Base-by-base conservation (phyloP, 2,329 filamentous ascomycete species). In the Fusarium sp. region DNA sequence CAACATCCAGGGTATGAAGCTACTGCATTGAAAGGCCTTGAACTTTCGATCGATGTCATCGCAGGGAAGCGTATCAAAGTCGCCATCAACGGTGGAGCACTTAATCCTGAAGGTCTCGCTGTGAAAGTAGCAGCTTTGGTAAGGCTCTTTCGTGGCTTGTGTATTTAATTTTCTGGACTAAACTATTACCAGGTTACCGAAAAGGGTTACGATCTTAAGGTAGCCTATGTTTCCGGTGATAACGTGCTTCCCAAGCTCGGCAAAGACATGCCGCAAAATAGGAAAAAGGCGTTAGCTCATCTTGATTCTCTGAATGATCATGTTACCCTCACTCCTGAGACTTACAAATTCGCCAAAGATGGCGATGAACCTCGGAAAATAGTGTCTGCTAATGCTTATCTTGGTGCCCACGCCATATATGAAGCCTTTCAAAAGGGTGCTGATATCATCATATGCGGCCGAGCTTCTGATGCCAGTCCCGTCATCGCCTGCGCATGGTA, bases 401-500 rank as follows among this genome's bases (percentile, higher is more conserved):
- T 57, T 18, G 54, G 54, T 8, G 54, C 54, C 11, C 39, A 46
- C 5, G 39, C 39, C 6, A 57, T 57, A 6, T 33, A 46, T 9
- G 54, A 46, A n/a, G 54, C 39, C n/a, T 46, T 57, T 21, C n/a
- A 33, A 25, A 29, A 35, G 14, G 39, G 39, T 15, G 54, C 54
- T 10, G 54, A 57, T 7, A 57, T 57, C 29, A 57, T 57, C 23
- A 57, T 57, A 23, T 57, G 54, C 8, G 39, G 54, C 4, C 39
- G 39, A 27, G 54, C 29, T n/a, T 45, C 54, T 4, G 54, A 57
- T 35, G 54, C 54, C 14, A 57, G 54, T 23, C 54, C 54, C 4
- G 54, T 57, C 19, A 57, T 57, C 31, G 54, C 54, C 23, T 45
- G 29, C n/a, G 39, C 54, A 18, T 57, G 54, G 54, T 57, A 46